phyloP scores from a whole-genome alignment of 768 basidiomycete genomes.

The Atractiella rhizophila region DNA sequence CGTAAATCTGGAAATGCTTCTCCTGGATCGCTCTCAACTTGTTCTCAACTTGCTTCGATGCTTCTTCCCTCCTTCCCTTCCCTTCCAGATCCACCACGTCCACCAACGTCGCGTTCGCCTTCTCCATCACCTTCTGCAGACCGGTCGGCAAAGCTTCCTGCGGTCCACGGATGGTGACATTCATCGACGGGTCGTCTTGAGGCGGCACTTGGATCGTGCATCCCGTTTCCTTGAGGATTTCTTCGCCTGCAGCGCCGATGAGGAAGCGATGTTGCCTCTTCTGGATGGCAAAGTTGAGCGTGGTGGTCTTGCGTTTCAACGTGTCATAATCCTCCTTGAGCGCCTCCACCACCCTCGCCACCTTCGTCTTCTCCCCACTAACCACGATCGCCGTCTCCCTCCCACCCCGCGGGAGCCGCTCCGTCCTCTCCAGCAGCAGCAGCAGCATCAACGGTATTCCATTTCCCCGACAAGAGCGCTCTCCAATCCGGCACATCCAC shows the following conservation, averaged over 20 bases:
- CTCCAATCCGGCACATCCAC: constrained; percentile 5
- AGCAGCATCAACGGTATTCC: constrained; percentile 5
- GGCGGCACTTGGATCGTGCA: constrained; percentile 57
- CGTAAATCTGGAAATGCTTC: constrained; percentile 45
- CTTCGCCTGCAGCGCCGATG: constrained; percentile 41
- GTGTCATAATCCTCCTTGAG: no score
- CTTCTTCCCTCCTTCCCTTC: not conserved
- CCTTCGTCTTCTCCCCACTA: no score
- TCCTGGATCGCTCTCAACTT: constrained; percentile 40
- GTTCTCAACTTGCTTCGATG: constrained; percentile 25
- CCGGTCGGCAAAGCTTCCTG: not conserved
- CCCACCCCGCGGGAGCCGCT: constrained; percentile 7
- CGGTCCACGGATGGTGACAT: constrained; percentile 62
- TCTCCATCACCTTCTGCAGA: constrained; percentile 24
- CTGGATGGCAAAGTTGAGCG: constrained; percentile 51
- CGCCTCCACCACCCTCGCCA: no score
- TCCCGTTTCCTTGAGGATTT: constrained; percentile 49
- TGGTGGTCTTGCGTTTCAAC: constrained; percentile 11
- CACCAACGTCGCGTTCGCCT: constrained; percentile 57
- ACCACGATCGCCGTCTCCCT: no score
- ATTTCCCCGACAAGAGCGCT: no score
- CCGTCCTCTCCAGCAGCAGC: not conserved
- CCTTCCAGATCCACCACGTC: constrained; percentile 23
- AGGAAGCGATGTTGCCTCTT: constrained; percentile 90
- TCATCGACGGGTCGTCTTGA: constrained; percentile 50